Evolutionary conservation across 768 basidiomycete genomes (phyloP), one percentile per base, ranked within the genome.

Genomic region (Antrodiella citrinella): DNA sequence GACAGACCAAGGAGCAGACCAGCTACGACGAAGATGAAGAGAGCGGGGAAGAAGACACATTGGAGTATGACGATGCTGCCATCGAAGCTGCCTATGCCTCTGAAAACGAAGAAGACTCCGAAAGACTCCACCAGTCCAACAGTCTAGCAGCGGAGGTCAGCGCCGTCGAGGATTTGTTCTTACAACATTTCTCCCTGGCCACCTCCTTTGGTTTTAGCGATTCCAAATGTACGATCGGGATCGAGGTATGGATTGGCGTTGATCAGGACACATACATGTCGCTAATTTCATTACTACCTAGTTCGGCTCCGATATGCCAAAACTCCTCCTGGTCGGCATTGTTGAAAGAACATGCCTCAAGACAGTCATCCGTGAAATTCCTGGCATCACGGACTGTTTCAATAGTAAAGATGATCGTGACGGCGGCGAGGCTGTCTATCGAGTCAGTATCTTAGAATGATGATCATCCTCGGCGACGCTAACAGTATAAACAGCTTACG

Each of bases 301-400:
- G 92, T 94, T 98, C 70, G 72, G 78, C 10, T 78, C 86, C 41
- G 82, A 89, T 59, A 84, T 92, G 64, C 93, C 93, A 10, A 98
- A 98, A 67, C 75, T 99, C 26, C 74, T 99, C 19, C 76, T 99
- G 40, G 91, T 98, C 44, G 95, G 93, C 44, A 82, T 99, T 54
- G 77, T 98, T 50, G 96, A 98, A 65, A 77, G 84, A 48, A 80
- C 84, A 10, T 97, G 94, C 66, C 74, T 82, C 42, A 80, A 80
- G 47, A 87, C 91, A 2, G 73, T 98, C 56, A 73, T 99, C 51
- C 89, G 92, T 48, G 88, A 97, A 66, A 91, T 98, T 48, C 80
- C 86, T 4, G 84, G 85, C 13, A 95, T 99, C 61, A 76, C 76
- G 3, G 84, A 94, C 48, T 95, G 91, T 67, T 91, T 94, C 75